Conservation (phyloP, 805 yeast species). For the Barnettozyma californica region DNA sequence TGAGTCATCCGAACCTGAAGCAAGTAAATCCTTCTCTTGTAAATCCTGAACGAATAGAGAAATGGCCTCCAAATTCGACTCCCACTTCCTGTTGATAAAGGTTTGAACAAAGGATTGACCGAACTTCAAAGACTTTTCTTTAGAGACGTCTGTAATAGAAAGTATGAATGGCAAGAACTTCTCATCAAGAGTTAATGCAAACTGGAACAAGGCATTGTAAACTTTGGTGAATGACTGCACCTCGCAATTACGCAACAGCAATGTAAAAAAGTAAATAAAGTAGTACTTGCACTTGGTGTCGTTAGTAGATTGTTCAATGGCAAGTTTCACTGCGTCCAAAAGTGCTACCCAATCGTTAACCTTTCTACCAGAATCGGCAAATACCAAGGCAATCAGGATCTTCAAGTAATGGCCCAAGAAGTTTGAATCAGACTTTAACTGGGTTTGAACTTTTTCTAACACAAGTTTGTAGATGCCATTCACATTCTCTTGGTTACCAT, state of each 20-base stretch:
- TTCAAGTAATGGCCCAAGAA: slow-evolving; percentile 21
- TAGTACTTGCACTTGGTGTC: slow-evolving; percentile 12
- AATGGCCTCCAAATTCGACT: slow-evolving; percentile 29
- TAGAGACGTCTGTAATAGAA: slow-evolving; percentile 35
- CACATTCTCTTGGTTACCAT: slow-evolving; percentile 47
- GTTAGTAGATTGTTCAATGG: slow-evolving; percentile 1
- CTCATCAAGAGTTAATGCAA: slow-evolving; percentile 30
- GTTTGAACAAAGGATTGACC: slow-evolving; percentile 44
- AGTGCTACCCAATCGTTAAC: slow-evolving; percentile 45
- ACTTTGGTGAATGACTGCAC: slow-evolving; percentile 40
- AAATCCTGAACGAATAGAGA: slow-evolving; percentile 37
- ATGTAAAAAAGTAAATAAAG: slow-evolving; percentile 41
- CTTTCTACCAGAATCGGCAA: slow-evolving; percentile 69
- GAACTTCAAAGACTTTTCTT: slow-evolving; percentile 39
- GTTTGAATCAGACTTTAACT: slow-evolving; percentile 12
- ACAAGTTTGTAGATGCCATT: slow-evolving; percentile 36
- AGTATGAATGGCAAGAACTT: slow-evolving; percentile 44
- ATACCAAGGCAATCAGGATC: slow-evolving; percentile 43
- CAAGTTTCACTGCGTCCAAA: slow-evolving; percentile 19
- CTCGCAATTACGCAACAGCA: slow-evolving; percentile 53
- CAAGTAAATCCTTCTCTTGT: slow-evolving; percentile 23
- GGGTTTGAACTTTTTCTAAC: slow-evolving; percentile 19
- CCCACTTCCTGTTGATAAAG: slow-evolving; percentile 41
- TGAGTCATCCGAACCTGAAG: slow-evolving; percentile 10
- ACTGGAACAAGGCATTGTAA: slow-evolving; percentile 40